These are phyloP conservation scores for Sporothrix curviconia DNA, from an alignment of 2,329 filamentous ascomycete genomes.

Conservation along the genomic window DNA sequence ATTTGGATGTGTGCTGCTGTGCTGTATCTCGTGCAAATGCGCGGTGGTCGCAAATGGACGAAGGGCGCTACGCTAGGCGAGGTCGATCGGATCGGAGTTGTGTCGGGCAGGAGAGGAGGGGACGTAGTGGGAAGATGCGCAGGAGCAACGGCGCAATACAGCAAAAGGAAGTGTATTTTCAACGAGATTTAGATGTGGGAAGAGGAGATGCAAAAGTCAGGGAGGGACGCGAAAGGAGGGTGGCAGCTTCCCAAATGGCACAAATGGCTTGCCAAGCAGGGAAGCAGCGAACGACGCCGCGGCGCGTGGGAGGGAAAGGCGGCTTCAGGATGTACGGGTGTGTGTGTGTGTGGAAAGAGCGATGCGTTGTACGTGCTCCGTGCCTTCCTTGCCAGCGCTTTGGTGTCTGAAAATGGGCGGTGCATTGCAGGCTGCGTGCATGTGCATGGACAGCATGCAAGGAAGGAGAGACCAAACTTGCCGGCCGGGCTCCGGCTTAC, in stretches of 20 bases:
- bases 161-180: too few relatives aligned
- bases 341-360: too few relatives aligned
- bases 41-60: background rate
- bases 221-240: background rate
- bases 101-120: background rate
- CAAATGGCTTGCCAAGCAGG: background rate
- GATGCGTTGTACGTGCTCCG: conserved; percentile 13
- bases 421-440: conserved; percentile 2
- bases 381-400: background rate
- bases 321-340: conserved; percentile 9
- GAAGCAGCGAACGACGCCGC: conserved; percentile 4
- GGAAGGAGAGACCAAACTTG: conserved; percentile 5
- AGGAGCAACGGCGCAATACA: background rate
- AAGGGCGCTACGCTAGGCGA: background rate
- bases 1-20: background rate
- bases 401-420: too few relatives aligned
- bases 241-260: background rate
- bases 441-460: too few relatives aligned
- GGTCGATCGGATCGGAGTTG: background rate
- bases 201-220: background rate
- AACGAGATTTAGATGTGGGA: background rate
- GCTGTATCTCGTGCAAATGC: background rate
- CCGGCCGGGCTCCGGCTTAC: too few relatives aligned
- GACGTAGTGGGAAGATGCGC: background rate
- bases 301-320: conserved; percentile 5